Evolutionary conservation across 108 stramenopile genomes (phyloP).

Genomic region (Skeletonema menzelii): DNA sequence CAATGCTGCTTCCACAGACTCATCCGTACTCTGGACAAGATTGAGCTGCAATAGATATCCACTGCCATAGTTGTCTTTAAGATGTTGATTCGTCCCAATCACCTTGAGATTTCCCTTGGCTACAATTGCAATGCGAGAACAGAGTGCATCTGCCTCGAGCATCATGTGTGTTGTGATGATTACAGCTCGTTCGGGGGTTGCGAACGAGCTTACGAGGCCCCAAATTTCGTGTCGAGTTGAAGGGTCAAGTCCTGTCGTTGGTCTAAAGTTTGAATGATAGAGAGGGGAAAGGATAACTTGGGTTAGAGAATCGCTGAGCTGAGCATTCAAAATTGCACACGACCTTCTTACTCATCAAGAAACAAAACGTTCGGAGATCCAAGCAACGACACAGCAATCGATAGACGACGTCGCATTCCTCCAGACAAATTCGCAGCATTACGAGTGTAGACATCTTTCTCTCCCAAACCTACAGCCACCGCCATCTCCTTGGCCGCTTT

Average conservation of each 20-base stretch:
- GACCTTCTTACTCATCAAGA: constrained; percentile 85
- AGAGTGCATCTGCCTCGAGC: constrained; percentile 92
- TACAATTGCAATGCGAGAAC: constrained; percentile 91
- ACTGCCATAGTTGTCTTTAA: constrained; percentile 68
- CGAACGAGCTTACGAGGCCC: constrained; percentile 51
- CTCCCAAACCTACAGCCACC: constrained; percentile 55
- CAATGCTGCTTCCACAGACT: constrained; percentile 39
- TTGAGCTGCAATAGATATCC: constrained; percentile 61
- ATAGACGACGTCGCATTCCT: constrained; percentile 92
- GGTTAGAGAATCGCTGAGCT: background rate
- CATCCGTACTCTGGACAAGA: constrained; percentile 31
- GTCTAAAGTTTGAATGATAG: constrained; percentile 6
- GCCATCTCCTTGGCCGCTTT: constrained; percentile 44
- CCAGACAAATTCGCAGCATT: constrained; percentile 70
- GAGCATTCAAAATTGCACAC: background rate
- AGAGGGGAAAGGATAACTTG: background rate
- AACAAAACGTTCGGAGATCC: constrained; percentile 76
- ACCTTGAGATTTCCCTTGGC: constrained; percentile 76
- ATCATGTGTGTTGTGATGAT: constrained; percentile 95
- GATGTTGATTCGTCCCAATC: constrained; percentile 75
- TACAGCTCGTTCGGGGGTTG: constrained; percentile 51
- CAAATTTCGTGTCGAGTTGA: constrained; percentile 64
- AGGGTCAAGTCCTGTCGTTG: constrained; percentile 67
- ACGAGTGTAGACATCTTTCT: constrained; percentile 43
- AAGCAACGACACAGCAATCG: constrained; percentile 82